phyloP scores from a whole-genome alignment of 352 stramenopile genomes.

The Globisporangium paddicum region DNA sequence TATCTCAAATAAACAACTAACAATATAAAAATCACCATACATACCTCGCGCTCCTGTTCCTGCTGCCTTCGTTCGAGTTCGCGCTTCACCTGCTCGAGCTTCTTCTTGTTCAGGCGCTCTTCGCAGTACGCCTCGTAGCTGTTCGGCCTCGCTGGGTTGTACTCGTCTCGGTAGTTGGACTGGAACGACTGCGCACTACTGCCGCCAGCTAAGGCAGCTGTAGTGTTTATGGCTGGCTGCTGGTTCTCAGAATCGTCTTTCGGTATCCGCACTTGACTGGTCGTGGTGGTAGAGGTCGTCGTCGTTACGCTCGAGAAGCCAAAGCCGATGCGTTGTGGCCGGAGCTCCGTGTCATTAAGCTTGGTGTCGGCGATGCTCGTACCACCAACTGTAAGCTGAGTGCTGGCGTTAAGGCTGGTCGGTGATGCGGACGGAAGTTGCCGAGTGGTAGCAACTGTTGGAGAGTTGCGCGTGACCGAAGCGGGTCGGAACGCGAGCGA shows the following conservation, averaged over 20 bases:
- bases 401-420: neutral
- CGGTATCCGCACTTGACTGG: constrained; percentile 36
- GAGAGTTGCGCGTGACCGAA: constrained; percentile 37
- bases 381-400: neutral
- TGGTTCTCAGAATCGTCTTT: constrained; percentile 10
- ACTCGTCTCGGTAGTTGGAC: constrained; percentile 76
- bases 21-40: neutral
- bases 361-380: neutral
- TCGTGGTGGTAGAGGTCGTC: neutral
- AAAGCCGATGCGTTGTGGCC: constrained; percentile 15
- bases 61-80: constrained; percentile 74
- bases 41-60: constrained; percentile 66
- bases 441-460: neutral
- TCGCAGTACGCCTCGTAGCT: constrained; percentile 88
- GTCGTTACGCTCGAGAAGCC: constrained; percentile 28
- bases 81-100: constrained; percentile 78
- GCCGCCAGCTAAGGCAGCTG: neutral
- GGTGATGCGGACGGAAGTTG: neutral
- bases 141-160: constrained; percentile 83
- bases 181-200: constrained; percentile 56
- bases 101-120: constrained; percentile 63
- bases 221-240: constrained; percentile 2
- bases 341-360: neutral
- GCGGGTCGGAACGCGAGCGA: constrained; percentile 57
- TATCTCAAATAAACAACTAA: neutral